phyloP scores from a whole-genome alignment of 192 early-diverging fungal genomes.

The Coemansia sp. region DNA sequence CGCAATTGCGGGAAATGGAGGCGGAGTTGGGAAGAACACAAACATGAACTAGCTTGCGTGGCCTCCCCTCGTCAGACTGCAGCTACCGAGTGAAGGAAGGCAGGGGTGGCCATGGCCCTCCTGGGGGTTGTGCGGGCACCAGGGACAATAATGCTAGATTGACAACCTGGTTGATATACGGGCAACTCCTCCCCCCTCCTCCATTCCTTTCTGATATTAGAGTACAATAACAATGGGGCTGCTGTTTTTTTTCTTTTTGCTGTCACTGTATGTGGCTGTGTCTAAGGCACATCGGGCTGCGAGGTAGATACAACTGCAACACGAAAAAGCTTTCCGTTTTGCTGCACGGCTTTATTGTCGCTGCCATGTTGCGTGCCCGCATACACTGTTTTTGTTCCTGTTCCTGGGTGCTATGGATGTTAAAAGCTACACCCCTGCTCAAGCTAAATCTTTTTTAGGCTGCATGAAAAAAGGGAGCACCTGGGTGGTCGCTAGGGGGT shows the following conservation, averaged over 20 bases:
- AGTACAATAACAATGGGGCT: constrained; percentile 11
- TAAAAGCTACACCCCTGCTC: background rate
- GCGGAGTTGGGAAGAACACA: background rate
- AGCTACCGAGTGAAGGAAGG: background rate
- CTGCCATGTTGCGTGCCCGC: constrained; percentile 4
- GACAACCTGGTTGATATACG: constrained; percentile 11
- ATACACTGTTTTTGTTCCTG: constrained; percentile 7
- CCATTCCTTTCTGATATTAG: constrained; percentile 16
- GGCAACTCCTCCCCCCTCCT: background rate
- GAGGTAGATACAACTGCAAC: constrained; percentile 2
- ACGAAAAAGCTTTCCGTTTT: constrained; percentile 23
- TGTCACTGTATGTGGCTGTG: constrained; percentile 2
- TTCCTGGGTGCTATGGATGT: constrained; percentile 3
- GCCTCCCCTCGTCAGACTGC: background rate
- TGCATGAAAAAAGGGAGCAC: background rate
- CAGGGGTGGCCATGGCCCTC: background rate
- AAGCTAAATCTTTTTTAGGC: constrained; percentile 1
- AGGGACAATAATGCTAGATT: constrained; percentile 10
- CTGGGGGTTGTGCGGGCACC: background rate
- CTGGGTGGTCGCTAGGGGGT: background rate
- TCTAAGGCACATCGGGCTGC: constrained; percentile 13
- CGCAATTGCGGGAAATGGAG: background rate
- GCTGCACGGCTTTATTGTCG: constrained; percentile 33
- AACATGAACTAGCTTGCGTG: background rate
- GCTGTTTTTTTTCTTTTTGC: constrained; percentile 1